phyloP scores from a whole-genome alignment of 2,329 filamentous ascomycete species.

The Aspergillus udagawae region DNA sequence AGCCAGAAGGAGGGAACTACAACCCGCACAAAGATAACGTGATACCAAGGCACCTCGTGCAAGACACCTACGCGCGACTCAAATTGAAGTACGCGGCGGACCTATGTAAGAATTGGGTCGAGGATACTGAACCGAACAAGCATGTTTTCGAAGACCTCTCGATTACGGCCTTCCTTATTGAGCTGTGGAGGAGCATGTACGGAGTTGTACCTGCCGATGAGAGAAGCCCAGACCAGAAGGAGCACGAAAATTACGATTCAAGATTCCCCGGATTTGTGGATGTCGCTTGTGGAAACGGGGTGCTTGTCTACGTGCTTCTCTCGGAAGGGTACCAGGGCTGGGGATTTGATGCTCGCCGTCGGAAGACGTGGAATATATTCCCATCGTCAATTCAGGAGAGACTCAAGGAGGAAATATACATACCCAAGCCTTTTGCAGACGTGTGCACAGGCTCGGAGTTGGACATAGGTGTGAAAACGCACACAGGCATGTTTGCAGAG shows the following conservation, averaged over 20 bases:
- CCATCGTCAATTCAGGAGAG: constrained; percentile 44
- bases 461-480: constrained; percentile 19
- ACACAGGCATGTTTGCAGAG: constrained; percentile 61
- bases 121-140: constrained; percentile 81
- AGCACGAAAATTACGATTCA: constrained; percentile 19
- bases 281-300: constrained; percentile 90
- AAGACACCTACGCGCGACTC: constrained; percentile 75
- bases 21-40: constrained; percentile 84
- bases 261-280: constrained; percentile 87
- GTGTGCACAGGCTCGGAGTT: neutral
- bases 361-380: constrained; percentile 82
- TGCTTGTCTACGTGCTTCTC: constrained; percentile 78
- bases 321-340: constrained; percentile 78
- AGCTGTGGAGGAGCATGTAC: constrained; percentile 88
- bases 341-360: constrained; percentile 84
- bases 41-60: constrained; percentile 70
- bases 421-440: constrained; percentile 51
- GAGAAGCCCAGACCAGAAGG: constrained; percentile 1
- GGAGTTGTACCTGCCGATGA: constrained; percentile 23
- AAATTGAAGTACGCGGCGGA: constrained; percentile 72
- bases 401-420: constrained; percentile 58
- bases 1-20: constrained; percentile 53
- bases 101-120: constrained; percentile 74
- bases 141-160: constrained; percentile 93
- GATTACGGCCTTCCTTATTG: constrained; percentile 88